Evolutionary conservation across 441 rosid genomes (phyloP).

Genomic region (Theobroma grandiflorum): DNA sequence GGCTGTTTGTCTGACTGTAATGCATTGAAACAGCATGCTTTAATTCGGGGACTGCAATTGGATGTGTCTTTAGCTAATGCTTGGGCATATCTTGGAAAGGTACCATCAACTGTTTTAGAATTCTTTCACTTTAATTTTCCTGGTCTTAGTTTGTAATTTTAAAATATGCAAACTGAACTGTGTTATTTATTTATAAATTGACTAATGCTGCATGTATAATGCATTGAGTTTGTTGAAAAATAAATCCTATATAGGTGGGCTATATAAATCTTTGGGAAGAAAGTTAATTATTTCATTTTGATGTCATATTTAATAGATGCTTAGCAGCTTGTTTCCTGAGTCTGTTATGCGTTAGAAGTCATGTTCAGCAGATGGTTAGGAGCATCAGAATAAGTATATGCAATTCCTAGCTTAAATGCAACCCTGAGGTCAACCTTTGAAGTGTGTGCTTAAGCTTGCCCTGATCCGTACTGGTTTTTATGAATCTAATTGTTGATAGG

Average conservation of each 20-base stretch:
- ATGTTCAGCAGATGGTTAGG: slow-evolving; percentile 3
- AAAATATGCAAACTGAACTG: neutral
- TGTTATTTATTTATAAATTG: slow-evolving; percentile 4
- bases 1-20: slow-evolving; percentile 74
- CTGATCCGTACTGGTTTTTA: neutral
- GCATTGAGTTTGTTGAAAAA: slow-evolving; percentile 4
- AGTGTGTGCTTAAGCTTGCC: slow-evolving; percentile 6
- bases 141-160: slow-evolving; percentile 1
- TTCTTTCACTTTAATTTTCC: slow-evolving; percentile 18
- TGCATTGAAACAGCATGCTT: slow-evolving; percentile 86
- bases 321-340: neutral
- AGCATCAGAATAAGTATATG: neutral
- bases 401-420: slow-evolving; percentile 17
- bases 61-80: slow-evolving; percentile 87
- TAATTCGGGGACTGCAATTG: slow-evolving; percentile 90
- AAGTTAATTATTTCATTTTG: neutral
- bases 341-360: neutral
- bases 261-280: slow-evolving; percentile 12
- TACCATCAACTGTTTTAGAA: slow-evolving; percentile 35
- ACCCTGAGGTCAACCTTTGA: neutral
- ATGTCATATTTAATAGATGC: slow-evolving; percentile 12
- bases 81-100: slow-evolving; percentile 97
- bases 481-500: slow-evolving; percentile 3
- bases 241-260: slow-evolving; percentile 1
- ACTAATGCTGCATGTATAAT: slow-evolving; percentile 13